A percentile compares a stretch with the other conserved stretches of the same genome.
Conservation (phyloP, 1,284 basidiomycete species). For the Ustilago crameri region DNA sequence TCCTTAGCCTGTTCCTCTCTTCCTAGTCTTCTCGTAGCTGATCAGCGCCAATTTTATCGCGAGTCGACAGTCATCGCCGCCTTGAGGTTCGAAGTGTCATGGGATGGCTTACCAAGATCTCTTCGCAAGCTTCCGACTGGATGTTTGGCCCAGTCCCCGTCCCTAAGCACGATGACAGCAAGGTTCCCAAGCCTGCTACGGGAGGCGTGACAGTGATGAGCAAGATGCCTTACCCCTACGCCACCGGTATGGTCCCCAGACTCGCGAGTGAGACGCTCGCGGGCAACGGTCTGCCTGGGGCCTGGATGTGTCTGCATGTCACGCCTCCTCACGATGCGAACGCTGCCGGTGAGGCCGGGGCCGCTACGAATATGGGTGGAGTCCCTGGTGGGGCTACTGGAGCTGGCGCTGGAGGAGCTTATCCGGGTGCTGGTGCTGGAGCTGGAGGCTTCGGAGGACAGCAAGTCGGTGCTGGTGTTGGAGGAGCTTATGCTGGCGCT, state of each 20-base stretch:
- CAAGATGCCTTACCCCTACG: constrained; percentile 41
- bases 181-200: constrained; percentile 11
- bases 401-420: not conserved
- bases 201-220: constrained; percentile 19
- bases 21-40: not conserved
- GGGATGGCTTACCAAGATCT: constrained; percentile 28
- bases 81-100: constrained; percentile 20
- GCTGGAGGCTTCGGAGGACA: not conserved
- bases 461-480: not conserved
- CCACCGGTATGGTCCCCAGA: constrained; percentile 36
- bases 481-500: not conserved
- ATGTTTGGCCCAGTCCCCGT: constrained; percentile 21
- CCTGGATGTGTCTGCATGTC: constrained; percentile 37
- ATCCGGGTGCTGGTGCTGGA: too few species aligned
- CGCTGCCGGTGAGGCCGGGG: constrained; percentile 1
- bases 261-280: constrained; percentile 25
- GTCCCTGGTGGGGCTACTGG: not conserved
- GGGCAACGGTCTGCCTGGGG: constrained; percentile 24
- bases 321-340: constrained; percentile 4
- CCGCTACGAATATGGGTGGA: not conserved
- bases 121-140: constrained; percentile 33
- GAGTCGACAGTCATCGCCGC: constrained; percentile 13
- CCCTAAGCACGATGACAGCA: not conserved
- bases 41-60: not conserved
- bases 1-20: not conserved